Conservation (phyloP, 768 basidiomycete genomes). For the Rickenella mellea region DNA sequence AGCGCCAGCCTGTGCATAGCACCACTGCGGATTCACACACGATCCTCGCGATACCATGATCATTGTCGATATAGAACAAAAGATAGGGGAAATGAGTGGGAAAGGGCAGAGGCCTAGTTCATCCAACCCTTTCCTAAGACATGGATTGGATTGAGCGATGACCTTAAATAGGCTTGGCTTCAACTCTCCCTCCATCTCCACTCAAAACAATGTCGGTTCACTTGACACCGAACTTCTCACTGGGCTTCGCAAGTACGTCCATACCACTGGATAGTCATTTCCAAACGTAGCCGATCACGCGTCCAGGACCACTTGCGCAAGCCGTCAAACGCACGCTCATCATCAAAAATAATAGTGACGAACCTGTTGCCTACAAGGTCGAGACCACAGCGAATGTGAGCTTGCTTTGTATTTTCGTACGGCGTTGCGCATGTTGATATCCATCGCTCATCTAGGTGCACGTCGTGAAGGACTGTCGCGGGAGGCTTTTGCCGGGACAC, state of each 20-base stretch:
- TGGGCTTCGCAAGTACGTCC: conserved; percentile 75
- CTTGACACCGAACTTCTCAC: conserved; percentile 60
- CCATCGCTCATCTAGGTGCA: conserved; percentile 50
- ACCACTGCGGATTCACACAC: too few relatives aligned
- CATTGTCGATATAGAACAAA: too few relatives aligned
- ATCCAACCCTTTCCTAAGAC: too few relatives aligned
- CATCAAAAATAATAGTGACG: conserved; percentile 79
- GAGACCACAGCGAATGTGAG: conserved; percentile 96
- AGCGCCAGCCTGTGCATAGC: too few relatives aligned
- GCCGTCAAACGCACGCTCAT: conserved; percentile 80
- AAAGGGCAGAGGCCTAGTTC: too few relatives aligned
- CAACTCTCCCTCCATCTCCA: too few relatives aligned
- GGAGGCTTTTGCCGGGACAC: conserved; percentile 91
- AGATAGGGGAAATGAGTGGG: too few relatives aligned
- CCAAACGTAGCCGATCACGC: neutral
- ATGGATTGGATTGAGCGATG: too few relatives aligned
- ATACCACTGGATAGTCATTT: neutral
- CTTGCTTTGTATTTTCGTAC: neutral
- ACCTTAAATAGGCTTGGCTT: too few relatives aligned
- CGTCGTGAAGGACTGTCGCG: conserved; percentile 96
- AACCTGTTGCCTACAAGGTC: conserved; percentile 98
- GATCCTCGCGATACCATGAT: too few relatives aligned
- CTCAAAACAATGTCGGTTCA: conserved; percentile 80
- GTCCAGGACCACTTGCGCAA: conserved; percentile 80
- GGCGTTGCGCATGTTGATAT: conserved; percentile 1